Percentiles rank a stretch among this genome's conserved stretches.
Evolutionary conservation across 139 green algal genomes (phyloP).

Genomic region (Nannochloris sp.): DNA sequence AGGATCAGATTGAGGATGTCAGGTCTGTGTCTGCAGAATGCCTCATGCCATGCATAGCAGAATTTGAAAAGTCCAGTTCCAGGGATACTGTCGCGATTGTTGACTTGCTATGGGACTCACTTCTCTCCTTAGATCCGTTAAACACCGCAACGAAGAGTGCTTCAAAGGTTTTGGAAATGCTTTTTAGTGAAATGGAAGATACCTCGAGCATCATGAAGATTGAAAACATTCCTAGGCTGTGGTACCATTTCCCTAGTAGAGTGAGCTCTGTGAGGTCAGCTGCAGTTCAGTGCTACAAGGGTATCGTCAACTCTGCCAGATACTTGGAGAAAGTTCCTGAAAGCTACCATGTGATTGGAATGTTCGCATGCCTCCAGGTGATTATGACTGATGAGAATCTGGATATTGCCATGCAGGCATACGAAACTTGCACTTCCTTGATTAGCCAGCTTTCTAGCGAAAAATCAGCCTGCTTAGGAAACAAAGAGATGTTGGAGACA

Average conservation of each 20-base stretch:
- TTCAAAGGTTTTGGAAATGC: conserved; percentile 54
- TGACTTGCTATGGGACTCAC: conserved; percentile 57
- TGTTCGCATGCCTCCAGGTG: too few species aligned
- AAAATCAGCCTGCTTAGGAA: too few species aligned
- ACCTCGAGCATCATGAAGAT: neutral
- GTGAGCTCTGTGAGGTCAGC: conserved; percentile 62
- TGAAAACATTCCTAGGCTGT: conserved; percentile 35
- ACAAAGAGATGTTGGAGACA: too few species aligned
- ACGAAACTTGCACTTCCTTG: too few species aligned
- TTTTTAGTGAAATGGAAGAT: neutral
- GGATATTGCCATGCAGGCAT: too few species aligned
- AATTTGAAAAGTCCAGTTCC: conserved; percentile 25
- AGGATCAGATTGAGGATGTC: conserved; percentile 85
- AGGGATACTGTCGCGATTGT: conserved; percentile 18
- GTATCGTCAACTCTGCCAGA: neutral
- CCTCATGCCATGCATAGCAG: conserved; percentile 58
- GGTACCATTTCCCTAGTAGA: conserved; percentile 71
- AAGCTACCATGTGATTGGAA: too few species aligned
- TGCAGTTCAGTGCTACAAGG: conserved; percentile 36
- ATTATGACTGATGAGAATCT: too few species aligned
- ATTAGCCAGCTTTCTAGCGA: too few species aligned
- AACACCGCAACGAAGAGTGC: conserved; percentile 59
- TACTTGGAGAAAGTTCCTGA: too few species aligned
- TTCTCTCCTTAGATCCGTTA: conserved; percentile 76
- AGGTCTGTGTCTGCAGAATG: conserved; percentile 82